Percentiles rank a stretch among this genome's conserved stretches.
Conservation (phyloP, 2,329 filamentous ascomycete species). For the Trichoderma breve region DNA sequence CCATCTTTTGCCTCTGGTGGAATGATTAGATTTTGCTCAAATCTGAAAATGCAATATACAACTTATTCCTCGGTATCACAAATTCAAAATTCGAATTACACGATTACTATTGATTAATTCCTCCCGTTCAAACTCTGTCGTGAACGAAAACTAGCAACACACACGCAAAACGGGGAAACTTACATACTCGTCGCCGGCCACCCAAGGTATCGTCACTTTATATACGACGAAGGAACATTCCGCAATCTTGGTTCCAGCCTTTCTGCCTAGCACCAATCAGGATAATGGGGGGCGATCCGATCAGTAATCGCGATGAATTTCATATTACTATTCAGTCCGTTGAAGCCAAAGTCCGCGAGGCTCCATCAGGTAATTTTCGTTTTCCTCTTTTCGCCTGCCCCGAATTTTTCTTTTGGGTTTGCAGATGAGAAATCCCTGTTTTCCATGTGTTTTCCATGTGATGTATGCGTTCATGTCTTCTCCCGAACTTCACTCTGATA, state of each 20-base stretch:
- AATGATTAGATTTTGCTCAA: neutral
- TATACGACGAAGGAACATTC: neutral
- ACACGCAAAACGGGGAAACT: neutral
- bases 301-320: conserved; percentile 3
- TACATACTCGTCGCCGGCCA: neutral
- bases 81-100: neutral
- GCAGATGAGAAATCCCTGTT: neutral
- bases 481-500: too few relatives aligned
- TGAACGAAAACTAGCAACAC: neutral
- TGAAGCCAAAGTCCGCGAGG: neutral
- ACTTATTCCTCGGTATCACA: neutral
- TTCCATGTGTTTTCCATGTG: neutral
- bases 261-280: neutral
- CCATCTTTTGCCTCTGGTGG: neutral
- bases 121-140: neutral
- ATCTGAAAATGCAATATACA: neutral
- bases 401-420: neutral
- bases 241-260: neutral
- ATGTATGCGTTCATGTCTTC: neutral
- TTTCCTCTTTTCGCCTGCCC: neutral
- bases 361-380: neutral
- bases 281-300: neutral
- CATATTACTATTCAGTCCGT: conserved; percentile 8
- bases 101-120: neutral
- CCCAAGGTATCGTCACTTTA: neutral